Percentiles rank a stretch among this genome's conserved stretches.
Conservation (phyloP, 2,329 filamentous ascomycete species). For the Cladosporium sp. region DNA sequence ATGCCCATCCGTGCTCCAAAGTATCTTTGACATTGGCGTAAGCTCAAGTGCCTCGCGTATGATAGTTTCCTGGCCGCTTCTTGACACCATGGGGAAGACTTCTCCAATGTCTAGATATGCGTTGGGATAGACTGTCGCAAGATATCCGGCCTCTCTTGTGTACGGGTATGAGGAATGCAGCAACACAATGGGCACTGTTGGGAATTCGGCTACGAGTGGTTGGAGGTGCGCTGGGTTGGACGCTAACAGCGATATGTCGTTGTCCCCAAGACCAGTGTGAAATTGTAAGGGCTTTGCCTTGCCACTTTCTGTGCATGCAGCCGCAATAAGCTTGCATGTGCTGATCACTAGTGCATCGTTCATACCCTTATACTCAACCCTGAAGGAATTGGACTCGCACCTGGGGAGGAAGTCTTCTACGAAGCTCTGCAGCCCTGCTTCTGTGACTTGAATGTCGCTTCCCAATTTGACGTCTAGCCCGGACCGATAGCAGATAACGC, state of each 20-base stretch:
- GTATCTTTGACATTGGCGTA: slow-evolving; percentile 67
- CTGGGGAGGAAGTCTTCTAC: slow-evolving; percentile 37
- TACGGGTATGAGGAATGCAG: slow-evolving; percentile 80
- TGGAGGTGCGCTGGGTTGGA: slow-evolving; percentile 75
- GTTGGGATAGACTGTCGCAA: slow-evolving; percentile 72
- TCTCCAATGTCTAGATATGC: slow-evolving; percentile 80
- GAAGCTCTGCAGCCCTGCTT: slow-evolving; percentile 33
- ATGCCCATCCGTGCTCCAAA: slow-evolving; percentile 79
- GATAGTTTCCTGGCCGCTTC: slow-evolving; percentile 68
- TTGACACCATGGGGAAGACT: slow-evolving; percentile 73
- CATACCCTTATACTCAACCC: slow-evolving; percentile 59
- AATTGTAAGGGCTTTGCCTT: slow-evolving; percentile 72
- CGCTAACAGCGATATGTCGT: slow-evolving; percentile 65
- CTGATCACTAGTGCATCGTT: slow-evolving; percentile 67
- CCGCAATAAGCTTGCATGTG: slow-evolving; percentile 55
- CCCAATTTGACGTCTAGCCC: slow-evolving; percentile 61
- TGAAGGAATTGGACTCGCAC: slow-evolving; percentile 38
- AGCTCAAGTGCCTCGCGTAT: slow-evolving; percentile 71
- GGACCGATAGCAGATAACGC: slow-evolving; percentile 74
- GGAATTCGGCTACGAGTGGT: slow-evolving; percentile 64
- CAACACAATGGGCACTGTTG: slow-evolving; percentile 68
- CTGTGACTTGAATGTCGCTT: slow-evolving; percentile 35
- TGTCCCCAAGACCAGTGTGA: slow-evolving; percentile 78
- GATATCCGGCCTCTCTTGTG: slow-evolving; percentile 71
- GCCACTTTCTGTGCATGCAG: slow-evolving; percentile 37